These are phyloP conservation scores for Cyberlindnera samutprakarnensis DNA, from an alignment of 805 yeast genomes.

Conservation along the genomic window DNA sequence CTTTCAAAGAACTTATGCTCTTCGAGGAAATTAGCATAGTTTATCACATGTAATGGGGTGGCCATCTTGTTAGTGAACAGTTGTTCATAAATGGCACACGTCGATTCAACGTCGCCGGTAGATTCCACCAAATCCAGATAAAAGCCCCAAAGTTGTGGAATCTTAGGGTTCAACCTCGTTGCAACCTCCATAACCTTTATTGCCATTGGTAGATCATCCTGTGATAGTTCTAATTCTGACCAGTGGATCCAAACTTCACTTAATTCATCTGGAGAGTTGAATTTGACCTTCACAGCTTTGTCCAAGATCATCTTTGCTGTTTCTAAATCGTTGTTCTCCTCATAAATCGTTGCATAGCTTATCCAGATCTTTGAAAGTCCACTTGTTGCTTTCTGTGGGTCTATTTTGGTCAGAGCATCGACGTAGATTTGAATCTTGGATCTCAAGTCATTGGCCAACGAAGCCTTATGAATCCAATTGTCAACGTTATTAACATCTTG, in stretches of 20 bases:
- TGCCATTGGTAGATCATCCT: slow-evolving; percentile 39
- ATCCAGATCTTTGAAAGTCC: slow-evolving; percentile 62
- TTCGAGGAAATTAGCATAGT: slow-evolving; percentile 57
- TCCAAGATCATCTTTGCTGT: slow-evolving; percentile 58
- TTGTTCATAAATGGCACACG: slow-evolving; percentile 42
- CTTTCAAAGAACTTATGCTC: slow-evolving; percentile 38
- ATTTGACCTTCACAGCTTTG: slow-evolving; percentile 67
- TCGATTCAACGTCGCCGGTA: slow-evolving; percentile 32
- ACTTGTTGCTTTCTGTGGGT: slow-evolving; percentile 44
- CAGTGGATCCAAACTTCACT: slow-evolving; percentile 68
- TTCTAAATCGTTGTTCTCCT: slow-evolving; percentile 41
- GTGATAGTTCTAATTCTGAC: slow-evolving; percentile 57
- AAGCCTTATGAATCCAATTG: slow-evolving; percentile 62
- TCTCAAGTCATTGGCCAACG: slow-evolving; percentile 31
- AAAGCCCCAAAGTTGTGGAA: slow-evolving; percentile 61
- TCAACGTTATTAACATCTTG: slow-evolving; percentile 54
- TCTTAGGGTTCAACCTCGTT: slow-evolving; percentile 38
- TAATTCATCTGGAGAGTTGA: slow-evolving; percentile 50
- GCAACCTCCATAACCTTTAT: slow-evolving; percentile 34
- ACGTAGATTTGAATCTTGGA: slow-evolving; percentile 49
- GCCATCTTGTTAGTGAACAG: slow-evolving; percentile 54
- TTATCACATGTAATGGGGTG: slow-evolving; percentile 57
- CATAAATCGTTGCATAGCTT: slow-evolving; percentile 58
- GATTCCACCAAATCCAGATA: slow-evolving; percentile 67
- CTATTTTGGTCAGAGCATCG: slow-evolving; percentile 56